phyloP scores from a whole-genome alignment of 768 basidiomycete species.

The Serpula lacrymans region DNA sequence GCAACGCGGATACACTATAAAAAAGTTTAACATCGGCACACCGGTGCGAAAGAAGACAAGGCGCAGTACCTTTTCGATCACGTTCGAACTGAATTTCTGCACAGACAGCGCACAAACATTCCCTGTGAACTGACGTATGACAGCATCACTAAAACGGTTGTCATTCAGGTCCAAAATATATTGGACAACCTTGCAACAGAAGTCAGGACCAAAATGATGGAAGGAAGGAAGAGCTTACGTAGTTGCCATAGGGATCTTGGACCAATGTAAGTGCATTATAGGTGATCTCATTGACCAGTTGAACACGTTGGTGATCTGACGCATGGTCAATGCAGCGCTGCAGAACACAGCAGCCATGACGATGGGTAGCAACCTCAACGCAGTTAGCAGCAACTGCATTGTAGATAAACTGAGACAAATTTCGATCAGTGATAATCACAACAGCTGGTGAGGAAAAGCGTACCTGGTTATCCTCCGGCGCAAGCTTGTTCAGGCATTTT shows the following conservation, averaged over 20 bases:
- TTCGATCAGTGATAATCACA: neutral
- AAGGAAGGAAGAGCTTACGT: conserved; percentile 45
- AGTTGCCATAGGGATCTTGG: conserved; percentile 95
- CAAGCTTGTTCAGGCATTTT: conserved; percentile 97
- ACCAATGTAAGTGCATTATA: conserved; percentile 97
- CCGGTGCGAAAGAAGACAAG: conserved; percentile 1
- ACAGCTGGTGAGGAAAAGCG: conserved; percentile 3
- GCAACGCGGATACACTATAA: conserved; percentile 83
- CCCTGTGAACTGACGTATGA: conserved; percentile 96
- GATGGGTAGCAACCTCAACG: conserved; percentile 96
- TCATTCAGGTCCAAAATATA: conserved; percentile 99
- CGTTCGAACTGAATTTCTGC: conserved; percentile 99
- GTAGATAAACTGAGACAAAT: conserved; percentile 79
- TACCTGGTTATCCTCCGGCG: conserved; percentile 98
- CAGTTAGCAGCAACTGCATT: conserved; percentile 99
- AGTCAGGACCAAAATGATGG: neutral
- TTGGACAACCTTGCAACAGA: conserved; percentile 75
- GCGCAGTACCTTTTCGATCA: conserved; percentile 82
- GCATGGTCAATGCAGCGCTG: conserved; percentile 99
- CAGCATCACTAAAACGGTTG: conserved; percentile 95
- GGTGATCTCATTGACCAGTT: conserved; percentile 98
- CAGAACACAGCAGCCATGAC: conserved; percentile 97
- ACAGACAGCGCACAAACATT: conserved; percentile 97
- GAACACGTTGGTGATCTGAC: conserved; percentile 90
- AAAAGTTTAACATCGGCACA: conserved; percentile 1